Base-by-base conservation (phyloP, 495 filamentous ascomycete genomes). In the Hamigera avellanea region DNA sequence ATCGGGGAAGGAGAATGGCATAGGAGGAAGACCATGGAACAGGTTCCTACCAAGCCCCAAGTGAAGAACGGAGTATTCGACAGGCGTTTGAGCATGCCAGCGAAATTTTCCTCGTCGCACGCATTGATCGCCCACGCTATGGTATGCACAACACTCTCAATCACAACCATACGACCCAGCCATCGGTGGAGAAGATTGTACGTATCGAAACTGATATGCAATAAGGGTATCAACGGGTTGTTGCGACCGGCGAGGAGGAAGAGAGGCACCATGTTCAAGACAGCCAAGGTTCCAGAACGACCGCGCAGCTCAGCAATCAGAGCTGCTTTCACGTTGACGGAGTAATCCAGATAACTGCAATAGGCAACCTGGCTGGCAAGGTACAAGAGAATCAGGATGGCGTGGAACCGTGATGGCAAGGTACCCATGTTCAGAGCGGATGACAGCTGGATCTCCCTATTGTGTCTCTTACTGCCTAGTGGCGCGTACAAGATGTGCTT, bases 141-240 rank as follows among this genome's bases (percentile, higher is more conserved):
- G 2, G 80, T 81, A 52, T 96, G 91, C 9, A 77, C 66, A 32
- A 95, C 28, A 4, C 77, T 66, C 54, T 98, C 83, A 10, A 89
- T 30, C 14, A 83, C 77, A 6, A 93, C 75, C 15, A 95, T 78
- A 14, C 91, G 81, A 15, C 89, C 91, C 37, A 96, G 78, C 89
- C 91, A 98, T 26, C 91, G 79, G 56, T 98, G 91, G 19, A 96
- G 61, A 18, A 95, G 67, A 56, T 95, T 96, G 69, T 86, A 95
- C 0, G 88, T 94, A 62, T 98, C 93, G 59, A 95, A 98, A 55
- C 84, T 89, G 59, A 96, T 77, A 18, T 76, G 76, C 45, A 94
- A 67, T 10, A 93, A 56, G 5, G 66, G 53, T 42, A 95, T 95
- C n/a, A 95, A 62, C 12, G 85, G 85, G 53, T 94, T 96, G 64